phyloP scores from a whole-genome alignment of 257 asterid genomes.

The Echium plantagineum region DNA sequence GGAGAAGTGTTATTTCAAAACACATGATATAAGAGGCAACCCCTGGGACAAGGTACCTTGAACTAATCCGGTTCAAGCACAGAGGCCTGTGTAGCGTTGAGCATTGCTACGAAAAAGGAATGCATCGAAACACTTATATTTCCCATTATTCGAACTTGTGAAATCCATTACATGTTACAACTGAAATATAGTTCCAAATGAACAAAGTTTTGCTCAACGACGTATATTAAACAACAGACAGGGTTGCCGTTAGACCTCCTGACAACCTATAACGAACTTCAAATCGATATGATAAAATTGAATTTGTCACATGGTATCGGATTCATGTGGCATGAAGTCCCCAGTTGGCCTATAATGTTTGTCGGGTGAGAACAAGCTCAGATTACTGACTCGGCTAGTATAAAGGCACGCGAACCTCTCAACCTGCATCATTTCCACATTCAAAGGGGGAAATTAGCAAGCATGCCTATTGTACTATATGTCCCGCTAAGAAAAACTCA shows the following conservation, averaged over 20 bases:
- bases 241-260: not conserved
- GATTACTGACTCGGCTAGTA: slow-evolving; percentile 72
- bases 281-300: not conserved
- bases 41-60: not conserved
- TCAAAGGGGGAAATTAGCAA: slow-evolving; percentile 2
- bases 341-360: slow-evolving; percentile 89
- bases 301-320: slow-evolving; percentile 46
- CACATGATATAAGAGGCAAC: not conserved
- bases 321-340: slow-evolving; percentile 97
- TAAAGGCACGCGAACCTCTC: slow-evolving; percentile 98
- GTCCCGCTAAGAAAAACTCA: not conserved
- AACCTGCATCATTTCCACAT: slow-evolving; percentile 35
- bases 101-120: not conserved
- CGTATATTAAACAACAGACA: not conserved
- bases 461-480: not conserved
- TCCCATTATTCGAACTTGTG: not conserved
- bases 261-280: not conserved
- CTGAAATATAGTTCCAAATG: not conserved
- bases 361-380: slow-evolving; percentile 81
- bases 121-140: not conserved
- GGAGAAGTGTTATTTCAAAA: not conserved
- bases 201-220: not conserved
- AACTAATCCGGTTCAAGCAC: too few species aligned
- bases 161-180: not conserved
- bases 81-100: too few species aligned